Conservation (phyloP, 2,329 filamentous ascomycete genomes). For the Microcyclospora pomicola region DNA sequence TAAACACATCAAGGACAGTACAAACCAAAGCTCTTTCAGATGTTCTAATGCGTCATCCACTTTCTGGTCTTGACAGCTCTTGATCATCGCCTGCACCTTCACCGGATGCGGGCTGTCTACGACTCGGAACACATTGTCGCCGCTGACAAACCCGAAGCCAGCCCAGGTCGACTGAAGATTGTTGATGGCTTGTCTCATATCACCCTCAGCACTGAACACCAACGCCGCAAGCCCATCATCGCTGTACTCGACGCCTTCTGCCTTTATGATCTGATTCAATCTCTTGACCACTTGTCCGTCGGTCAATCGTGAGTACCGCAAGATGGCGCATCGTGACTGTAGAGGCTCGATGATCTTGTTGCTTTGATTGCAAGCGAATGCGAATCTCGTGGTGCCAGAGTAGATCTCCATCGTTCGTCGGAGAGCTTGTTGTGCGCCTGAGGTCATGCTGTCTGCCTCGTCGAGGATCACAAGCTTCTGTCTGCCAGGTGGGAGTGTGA, state of each 20-base stretch:
- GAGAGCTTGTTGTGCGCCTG: constrained; percentile 87
- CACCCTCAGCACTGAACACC: constrained; percentile 91
- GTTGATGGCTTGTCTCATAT: constrained; percentile 98
- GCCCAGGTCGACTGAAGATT: constrained; percentile 88
- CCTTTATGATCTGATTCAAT: constrained; percentile 80
- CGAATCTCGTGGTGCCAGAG: constrained; percentile 88
- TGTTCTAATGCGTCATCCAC: constrained; percentile 76
- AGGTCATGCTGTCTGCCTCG: constrained; percentile 95
- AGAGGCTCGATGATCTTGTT: constrained; percentile 99
- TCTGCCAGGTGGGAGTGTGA: constrained; percentile 75
- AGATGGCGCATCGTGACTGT: constrained; percentile 89
- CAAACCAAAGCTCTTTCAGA: constrained; percentile 75
- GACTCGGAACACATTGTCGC: constrained; percentile 95
- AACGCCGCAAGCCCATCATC: constrained; percentile 93
- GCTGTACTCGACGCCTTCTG: constrained; percentile 77
- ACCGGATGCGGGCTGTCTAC: constrained; percentile 95
- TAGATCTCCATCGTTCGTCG: constrained; percentile 98
- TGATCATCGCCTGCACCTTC: constrained; percentile 97
- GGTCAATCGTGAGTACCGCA: constrained; percentile 83
- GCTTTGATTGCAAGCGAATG: constrained; percentile 95
- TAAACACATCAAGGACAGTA: neutral
- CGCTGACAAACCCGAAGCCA: constrained; percentile 92
- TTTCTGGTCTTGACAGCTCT: constrained; percentile 86
- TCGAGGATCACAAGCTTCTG: constrained; percentile 97
- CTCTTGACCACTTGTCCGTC: constrained; percentile 87